Evolutionary conservation across 1,284 basidiomycete species (phyloP).

Genomic region (Phellinidium pouzarii): DNA sequence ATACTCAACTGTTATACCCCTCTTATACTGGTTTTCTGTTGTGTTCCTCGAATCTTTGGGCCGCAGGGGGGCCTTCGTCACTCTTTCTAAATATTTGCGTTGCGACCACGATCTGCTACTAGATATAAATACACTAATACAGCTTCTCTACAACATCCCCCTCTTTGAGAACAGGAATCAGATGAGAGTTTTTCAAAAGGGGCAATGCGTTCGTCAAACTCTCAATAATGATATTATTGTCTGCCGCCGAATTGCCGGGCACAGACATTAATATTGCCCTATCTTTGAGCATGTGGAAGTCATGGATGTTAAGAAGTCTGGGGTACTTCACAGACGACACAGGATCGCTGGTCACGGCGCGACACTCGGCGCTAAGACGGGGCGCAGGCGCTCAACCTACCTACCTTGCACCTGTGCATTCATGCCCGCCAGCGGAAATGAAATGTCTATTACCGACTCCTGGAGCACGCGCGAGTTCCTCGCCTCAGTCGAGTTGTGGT

Average conservation of each 20-base stretch:
- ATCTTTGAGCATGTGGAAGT: no score
- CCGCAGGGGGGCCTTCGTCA: conserved; percentile 4
- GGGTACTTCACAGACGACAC: no score
- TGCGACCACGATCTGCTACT: background rate
- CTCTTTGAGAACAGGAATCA: no score
- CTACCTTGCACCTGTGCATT: background rate
- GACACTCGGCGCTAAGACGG: no score
- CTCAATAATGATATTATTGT: no score
- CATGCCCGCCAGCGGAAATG: conserved; percentile 12
- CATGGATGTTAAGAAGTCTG: no score
- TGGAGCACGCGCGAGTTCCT: conserved; percentile 32
- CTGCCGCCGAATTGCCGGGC: no score
- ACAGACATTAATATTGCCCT: no score
- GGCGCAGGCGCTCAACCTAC: no score
- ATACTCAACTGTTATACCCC: conserved; percentile 4
- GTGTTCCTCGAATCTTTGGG: conserved; percentile 13
- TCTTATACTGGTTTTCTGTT: conserved; percentile 9
- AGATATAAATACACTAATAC: background rate
- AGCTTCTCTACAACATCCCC: background rate
- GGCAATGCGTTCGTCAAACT: no score
- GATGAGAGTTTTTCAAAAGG: no score
- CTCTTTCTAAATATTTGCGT: conserved; percentile 4
- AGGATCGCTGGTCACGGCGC: no score
- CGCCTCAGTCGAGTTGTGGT: conserved; percentile 57
- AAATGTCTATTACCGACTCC: conserved; percentile 3